Evolutionary conservation across 495 filamentous ascomycete genomes (phyloP), one percentile per base, ranked within the genome.

Genomic region (Neurospora sp.): DNA sequence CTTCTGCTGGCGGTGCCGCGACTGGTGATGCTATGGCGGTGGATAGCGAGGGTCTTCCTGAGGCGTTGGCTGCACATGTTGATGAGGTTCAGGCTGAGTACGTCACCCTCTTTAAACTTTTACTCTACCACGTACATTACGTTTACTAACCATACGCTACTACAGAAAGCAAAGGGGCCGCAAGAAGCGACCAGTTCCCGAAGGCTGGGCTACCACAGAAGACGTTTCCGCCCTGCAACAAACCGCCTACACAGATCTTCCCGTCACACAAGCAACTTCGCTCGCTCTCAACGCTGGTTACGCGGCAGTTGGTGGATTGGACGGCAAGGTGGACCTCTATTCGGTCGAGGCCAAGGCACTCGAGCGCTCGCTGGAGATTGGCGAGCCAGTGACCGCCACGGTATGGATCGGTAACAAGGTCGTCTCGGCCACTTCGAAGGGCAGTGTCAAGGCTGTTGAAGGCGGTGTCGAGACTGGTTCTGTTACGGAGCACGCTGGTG

Each of bases 1-100:
- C 76, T 27, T 85, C 87, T 40, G 87, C 90, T 54, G 79, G 79
- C 23, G 84, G 81, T 6, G 80, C 82, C 8, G 81, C 82, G 23
- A 89, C 86, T 76, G 92, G 90, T 37, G 95, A 98, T 80, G 91
- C 90, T 35, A 99, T 99, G 96, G 91, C 95, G 75, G 89, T 99
- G 3, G 96, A 99, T 83, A 86, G 81, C 72, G 87, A 90, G 72
- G 88, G 87, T 6, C 82, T 98, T 42, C 90, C 94, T 14, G 90
- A 92, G 37, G 86, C 86, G 5, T 84, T 99, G 37, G 84, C 89
- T 39, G 90, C 89, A 62, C 91, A 92, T 79, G 86, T 98, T 66
- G 90, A 96, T 69, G 89, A 87, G 77, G 90, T 92, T 76, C 92
- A 97, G 77, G 88, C 91, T 78, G 86, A 86, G 93, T 95, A 89